Evolutionary conservation across 306 rosid genomes (phyloP), one percentile per base, ranked within the genome.

Genomic region (Delonix regia): DNA sequence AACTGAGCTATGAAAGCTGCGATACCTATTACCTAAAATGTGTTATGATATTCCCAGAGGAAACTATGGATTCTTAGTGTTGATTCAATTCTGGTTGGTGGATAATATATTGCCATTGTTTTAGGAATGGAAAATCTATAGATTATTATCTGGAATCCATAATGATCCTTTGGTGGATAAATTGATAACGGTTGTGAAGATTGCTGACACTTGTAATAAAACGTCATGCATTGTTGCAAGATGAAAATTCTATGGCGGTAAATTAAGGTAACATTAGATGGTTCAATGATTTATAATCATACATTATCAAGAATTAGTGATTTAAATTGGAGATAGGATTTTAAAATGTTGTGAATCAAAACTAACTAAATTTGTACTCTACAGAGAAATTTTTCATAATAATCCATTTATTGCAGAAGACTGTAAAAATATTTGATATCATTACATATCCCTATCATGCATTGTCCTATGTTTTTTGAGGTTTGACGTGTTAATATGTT

Each of bases 1-100:
- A 69, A 69, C 74, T 69, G 81, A 69, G 81, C 83, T 73, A 78
- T 78, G 64, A 64, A 64, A 76, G 73, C 74, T 11, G 0, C 0
- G 3, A 5, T 12, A n/a, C 1, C 9, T 25, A 12, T 0, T 0
- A 11, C 1, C 0, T 11, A 34, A 5, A 4, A 25, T 57, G 2
- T 2, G 10, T 55, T 3, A 0, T 0, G 0, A 55, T 22, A n/a
- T 9, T 55, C 15, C 45, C 2, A 11, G 0, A 6, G 16, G 2
- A 11, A 56, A 9, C 33, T 9, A 1, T 24, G 1, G 0, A 22
- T 24, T 56, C 16, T 24, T 56, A 22, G 4, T 56, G 34, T 56
- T 30, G 3, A 56, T 24, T 24, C 61, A 19, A 22, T 21, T 15
- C 21, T 36, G 41, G 41, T 36, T 36, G 41, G 41, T 36, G 33